phyloP scores from a whole-genome alignment of 1,284 basidiomycete genomes.

The Ceratobasidium sp. region DNA sequence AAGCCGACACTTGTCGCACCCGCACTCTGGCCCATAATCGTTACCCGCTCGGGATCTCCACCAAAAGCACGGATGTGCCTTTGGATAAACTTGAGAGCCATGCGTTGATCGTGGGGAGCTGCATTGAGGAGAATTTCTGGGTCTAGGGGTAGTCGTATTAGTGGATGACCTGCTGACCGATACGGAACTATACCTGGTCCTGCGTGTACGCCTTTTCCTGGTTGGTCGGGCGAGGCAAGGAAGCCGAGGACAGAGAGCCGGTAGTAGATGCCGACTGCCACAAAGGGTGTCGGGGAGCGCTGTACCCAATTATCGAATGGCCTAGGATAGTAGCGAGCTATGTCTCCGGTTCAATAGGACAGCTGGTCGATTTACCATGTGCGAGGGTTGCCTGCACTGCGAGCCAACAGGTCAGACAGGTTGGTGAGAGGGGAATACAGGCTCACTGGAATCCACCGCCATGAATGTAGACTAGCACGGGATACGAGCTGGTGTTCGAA shows the following conservation, averaged over 20 bases:
- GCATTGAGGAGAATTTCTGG: constrained; percentile 61
- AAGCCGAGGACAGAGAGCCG: constrained; percentile 47
- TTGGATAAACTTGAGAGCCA: constrained; percentile 56
- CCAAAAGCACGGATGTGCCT: constrained; percentile 54
- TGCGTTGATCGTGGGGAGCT: constrained; percentile 71
- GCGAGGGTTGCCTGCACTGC: constrained; percentile 37
- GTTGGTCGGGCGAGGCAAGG: constrained; percentile 55
- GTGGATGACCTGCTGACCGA: too few relatives aligned
- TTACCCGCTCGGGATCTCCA: constrained; percentile 52
- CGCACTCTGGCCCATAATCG: constrained; percentile 48
- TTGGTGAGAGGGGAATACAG: constrained; percentile 54
- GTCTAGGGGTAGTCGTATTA: neutral
- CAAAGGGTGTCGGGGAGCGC: constrained; percentile 56
- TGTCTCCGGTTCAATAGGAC: neutral
- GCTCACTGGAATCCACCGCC: constrained; percentile 61
- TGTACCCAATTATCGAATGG: constrained; percentile 61
- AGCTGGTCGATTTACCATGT: constrained; percentile 15
- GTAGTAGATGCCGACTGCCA: constrained; percentile 48
- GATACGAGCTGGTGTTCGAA: constrained; percentile 62
- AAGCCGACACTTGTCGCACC: constrained; percentile 46
- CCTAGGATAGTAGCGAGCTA: constrained; percentile 64
- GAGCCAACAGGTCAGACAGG: neutral
- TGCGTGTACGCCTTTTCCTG: constrained; percentile 54
- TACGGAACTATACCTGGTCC: constrained; percentile 51
- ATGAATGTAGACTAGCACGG: constrained; percentile 76